phyloP scores from a whole-genome alignment of 2,329 filamentous ascomycete genomes.

The Mariannaea sp. region DNA sequence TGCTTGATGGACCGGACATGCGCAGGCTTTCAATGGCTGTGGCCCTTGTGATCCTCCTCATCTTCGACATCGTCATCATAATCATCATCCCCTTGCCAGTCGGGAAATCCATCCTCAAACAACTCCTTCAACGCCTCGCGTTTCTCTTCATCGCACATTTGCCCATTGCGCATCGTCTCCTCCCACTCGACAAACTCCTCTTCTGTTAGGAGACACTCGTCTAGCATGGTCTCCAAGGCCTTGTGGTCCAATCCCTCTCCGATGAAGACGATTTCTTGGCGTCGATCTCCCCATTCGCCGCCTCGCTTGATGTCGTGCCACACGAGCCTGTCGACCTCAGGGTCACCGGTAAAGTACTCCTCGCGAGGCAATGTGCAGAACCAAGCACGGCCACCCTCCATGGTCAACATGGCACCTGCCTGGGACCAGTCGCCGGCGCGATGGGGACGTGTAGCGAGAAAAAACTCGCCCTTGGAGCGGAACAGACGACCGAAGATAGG shows the following conservation, averaged over 20 bases:
- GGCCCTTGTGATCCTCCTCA: constrained; percentile 40
- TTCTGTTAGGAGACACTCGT: constrained; percentile 66
- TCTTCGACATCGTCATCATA: too few relatives aligned
- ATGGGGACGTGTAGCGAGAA: constrained; percentile 62
- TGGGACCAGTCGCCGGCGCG: constrained; percentile 65
- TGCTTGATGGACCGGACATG: constrained; percentile 29
- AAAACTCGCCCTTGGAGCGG: constrained; percentile 67
- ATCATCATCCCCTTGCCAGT: constrained; percentile 56
- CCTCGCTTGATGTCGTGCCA: constrained; percentile 56
- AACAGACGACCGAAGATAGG: constrained; percentile 60
- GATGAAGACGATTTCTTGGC: constrained; percentile 76
- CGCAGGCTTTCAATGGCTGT: constrained; percentile 25
- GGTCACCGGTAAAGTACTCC: constrained; percentile 54
- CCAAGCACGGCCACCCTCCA: constrained; percentile 60
- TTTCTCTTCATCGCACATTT: constrained; percentile 45
- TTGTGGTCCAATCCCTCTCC: constrained; percentile 64
- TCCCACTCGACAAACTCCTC: constrained; percentile 61
- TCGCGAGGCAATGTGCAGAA: constrained; percentile 63
- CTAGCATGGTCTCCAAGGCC: constrained; percentile 57
- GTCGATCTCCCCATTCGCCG: constrained; percentile 69
- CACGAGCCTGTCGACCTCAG: constrained; percentile 54
- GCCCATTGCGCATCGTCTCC: constrained; percentile 53
- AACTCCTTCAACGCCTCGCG: constrained; percentile 52
- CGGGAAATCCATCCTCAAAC: constrained; percentile 65
- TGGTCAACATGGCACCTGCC: constrained; percentile 66